Evolutionary conservation across 306 rosid species (phyloP).

Genomic region (Lotus japonicus): DNA sequence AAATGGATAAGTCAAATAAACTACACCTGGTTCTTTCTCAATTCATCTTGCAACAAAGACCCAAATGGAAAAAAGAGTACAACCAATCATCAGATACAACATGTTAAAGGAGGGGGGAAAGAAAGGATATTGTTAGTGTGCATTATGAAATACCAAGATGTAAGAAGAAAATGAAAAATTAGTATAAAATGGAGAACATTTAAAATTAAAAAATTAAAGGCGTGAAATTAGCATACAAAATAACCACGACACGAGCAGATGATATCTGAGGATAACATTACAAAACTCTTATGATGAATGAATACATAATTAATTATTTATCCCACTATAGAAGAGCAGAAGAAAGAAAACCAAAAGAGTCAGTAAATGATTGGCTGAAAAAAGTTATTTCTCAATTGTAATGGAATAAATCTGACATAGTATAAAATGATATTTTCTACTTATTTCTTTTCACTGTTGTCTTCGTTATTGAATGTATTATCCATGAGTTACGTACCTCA

Average conservation of each 20-base stretch:
- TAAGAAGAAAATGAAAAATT: background rate
- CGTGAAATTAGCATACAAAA: constrained; percentile 8
- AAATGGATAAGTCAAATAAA: constrained; percentile 20
- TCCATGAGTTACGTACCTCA: constrained; percentile 45
- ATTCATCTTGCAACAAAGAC: constrained; percentile 6
- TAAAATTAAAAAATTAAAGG: background rate
- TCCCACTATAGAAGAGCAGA: background rate
- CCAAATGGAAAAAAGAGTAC: background rate
- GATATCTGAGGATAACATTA: background rate
- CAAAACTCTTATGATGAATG: background rate
- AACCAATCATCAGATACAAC: background rate
- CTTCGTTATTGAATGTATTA: constrained; percentile 1
- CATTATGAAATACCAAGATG: background rate
- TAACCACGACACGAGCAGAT: constrained; percentile 3
- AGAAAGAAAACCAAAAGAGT: constrained; percentile 8
- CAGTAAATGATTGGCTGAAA: background rate
- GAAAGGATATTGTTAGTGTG: background rate
- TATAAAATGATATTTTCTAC: background rate
- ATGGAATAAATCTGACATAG: no score
- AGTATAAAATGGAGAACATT: background rate
- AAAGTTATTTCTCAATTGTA: background rate
- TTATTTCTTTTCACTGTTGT: constrained; percentile 17
- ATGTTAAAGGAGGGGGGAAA: background rate
- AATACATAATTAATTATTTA: background rate
- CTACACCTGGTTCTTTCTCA: background rate